phyloP scores from a whole-genome alignment of 2,329 filamentous ascomycete species.

The Colletotrichum cordylinicola region DNA sequence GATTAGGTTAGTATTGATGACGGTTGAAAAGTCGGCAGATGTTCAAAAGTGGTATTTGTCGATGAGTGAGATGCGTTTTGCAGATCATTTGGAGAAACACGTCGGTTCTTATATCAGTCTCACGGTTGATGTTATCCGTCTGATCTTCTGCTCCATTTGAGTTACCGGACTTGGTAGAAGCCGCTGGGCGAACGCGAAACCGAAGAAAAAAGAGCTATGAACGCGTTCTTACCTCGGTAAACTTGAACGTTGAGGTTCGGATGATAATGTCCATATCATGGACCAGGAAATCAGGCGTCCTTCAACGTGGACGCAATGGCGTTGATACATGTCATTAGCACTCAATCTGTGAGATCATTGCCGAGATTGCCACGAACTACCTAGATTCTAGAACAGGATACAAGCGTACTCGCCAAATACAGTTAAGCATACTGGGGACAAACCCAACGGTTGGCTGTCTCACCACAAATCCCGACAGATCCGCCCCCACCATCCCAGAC shows the following conservation, averaged over 20 bases:
- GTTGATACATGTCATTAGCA: rapidly evolving
- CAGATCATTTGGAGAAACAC: background rate
- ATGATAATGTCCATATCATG: rapidly evolving
- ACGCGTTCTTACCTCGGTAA: background rate
- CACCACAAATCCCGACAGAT: background rate
- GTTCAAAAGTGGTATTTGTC: background rate
- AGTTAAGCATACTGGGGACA: background rate
- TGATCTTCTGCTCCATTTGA: background rate
- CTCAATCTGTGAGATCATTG: background rate
- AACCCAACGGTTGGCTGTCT: background rate
- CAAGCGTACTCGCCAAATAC: background rate
- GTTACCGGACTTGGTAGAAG: background rate
- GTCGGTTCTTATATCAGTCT: background rate
- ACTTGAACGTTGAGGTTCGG: rapidly evolving
- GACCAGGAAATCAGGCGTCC: rapidly evolving
- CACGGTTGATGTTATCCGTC: background rate
- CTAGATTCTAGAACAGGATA: too few species aligned
- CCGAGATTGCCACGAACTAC: background rate
- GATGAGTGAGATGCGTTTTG: rapidly evolving
- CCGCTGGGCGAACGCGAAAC: background rate
- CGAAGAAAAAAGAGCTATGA: background rate
- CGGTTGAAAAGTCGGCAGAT: background rate
- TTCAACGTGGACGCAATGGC: background rate
- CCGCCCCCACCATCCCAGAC: background rate
- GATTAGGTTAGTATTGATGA: background rate